Base-by-base conservation (phyloP, 1,284 basidiomycete species). In the Puccinia triticina region DNA sequence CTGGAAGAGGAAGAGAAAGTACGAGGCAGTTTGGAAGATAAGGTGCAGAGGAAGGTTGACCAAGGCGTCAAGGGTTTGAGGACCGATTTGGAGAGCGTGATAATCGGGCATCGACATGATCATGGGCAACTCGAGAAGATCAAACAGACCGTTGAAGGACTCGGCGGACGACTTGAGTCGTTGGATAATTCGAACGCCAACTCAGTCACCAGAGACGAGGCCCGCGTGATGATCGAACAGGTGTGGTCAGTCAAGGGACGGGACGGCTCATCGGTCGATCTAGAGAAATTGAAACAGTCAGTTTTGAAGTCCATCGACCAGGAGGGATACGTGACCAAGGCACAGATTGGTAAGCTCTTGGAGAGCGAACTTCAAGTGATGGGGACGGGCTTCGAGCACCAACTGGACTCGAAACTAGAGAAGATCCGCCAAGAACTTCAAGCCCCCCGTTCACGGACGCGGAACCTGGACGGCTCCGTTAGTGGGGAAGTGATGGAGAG, bases 1-100 rank as follows among this genome's bases (percentile, higher is more conserved):
- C 48, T 76, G 43, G 74, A 76, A 64, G 74, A 76, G 34, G 74
- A 76, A 46, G 74, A 76, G 37, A 76, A 76, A 32, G 21, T 59
- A 0, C 32, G 74, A 61, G 21, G 26, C 2, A 26, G 37, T 5
- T 64, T 76, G 43, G 74, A 76, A 43, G 40, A 46, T 29, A 76
- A 76, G n/a, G 74, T 76, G 10, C 50, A 53, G 34, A 37, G 43
- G 55, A 64, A 76, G 11, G 21, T 76, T 26, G 74, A 76, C 3
- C 40, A 43, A 32, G 29, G 43, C 37, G 55, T 76, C 7, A 59
- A 76, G 43, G 43, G 43, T 16, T 29, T 76, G 18, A 76, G 59
- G 57, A 43, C 11, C 26, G 74, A 76, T 59, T 43, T 76, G 23
- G 74, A 76, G 40, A 53, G 74, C 40, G 34, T 76, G 0, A 64